Percentiles rank a stretch among this genome's conserved stretches.
phyloP scores from a whole-genome alignment of 441 rosid genomes.

The Viola pubescens region DNA sequence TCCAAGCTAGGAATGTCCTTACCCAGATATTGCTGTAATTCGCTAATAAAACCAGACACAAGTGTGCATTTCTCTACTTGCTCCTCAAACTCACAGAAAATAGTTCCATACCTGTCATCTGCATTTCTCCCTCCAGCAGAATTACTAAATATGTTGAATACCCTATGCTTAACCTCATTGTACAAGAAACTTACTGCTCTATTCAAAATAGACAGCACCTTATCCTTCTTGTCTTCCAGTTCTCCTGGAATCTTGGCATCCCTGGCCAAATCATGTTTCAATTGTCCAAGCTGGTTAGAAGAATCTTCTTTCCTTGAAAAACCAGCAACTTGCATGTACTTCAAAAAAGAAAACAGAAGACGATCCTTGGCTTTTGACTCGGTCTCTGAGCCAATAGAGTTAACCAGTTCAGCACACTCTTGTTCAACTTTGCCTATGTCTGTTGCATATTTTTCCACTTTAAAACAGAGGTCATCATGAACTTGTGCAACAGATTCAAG shows the following conservation, averaged over 20 bases:
- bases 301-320: constrained; percentile 45
- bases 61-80: constrained; percentile 82
- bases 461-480: constrained; percentile 62
- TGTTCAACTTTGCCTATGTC: constrained; percentile 67
- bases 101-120: constrained; percentile 37
- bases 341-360: constrained; percentile 63
- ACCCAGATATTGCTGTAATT: constrained; percentile 47
- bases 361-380: constrained; percentile 81
- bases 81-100: constrained; percentile 58
- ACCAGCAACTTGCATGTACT: constrained; percentile 67
- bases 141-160: constrained; percentile 41
- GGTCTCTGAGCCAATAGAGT: constrained; percentile 57
- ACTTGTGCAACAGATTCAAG: constrained; percentile 44
- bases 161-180: constrained; percentile 49
- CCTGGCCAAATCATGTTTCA: constrained; percentile 31
- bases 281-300: constrained; percentile 30
- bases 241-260: constrained; percentile 33
- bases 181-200: constrained; percentile 59
- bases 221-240: constrained; percentile 58
- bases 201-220: constrained; percentile 50
- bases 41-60: constrained; percentile 52
- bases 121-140: constrained; percentile 34
- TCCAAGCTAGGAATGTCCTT: constrained; percentile 33
- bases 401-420: constrained; percentile 60
- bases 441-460: constrained; percentile 56